Conservation (phyloP, 495 filamentous ascomycete genomes). For the Margaritispora aquatica region DNA sequence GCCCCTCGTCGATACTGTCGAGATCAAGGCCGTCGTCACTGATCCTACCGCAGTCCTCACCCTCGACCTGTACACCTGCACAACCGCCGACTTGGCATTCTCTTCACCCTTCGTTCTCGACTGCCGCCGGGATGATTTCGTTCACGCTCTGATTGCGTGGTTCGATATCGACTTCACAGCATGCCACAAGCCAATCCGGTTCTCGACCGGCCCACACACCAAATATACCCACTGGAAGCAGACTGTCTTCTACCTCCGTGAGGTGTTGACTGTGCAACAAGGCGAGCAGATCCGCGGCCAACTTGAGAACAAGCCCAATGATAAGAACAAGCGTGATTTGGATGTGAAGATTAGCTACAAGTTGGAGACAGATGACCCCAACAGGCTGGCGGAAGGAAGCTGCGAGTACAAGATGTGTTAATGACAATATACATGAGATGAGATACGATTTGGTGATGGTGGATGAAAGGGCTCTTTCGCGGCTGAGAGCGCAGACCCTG, state of each 20-base stretch:
- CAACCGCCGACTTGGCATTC: constrained; percentile 59
- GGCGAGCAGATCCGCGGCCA: constrained; percentile 66
- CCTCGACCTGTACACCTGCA: constrained; percentile 67
- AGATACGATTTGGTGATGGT: not conserved
- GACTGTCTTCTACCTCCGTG: constrained; percentile 83
- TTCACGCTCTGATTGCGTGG: constrained; percentile 95
- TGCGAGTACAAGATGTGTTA: constrained; percentile 89
- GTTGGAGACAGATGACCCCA: constrained; percentile 67
- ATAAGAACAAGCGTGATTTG: constrained; percentile 88
- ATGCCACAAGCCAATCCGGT: constrained; percentile 80
- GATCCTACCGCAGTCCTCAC: constrained; percentile 61
- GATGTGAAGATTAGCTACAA: constrained; percentile 85
- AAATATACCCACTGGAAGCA: constrained; percentile 96
- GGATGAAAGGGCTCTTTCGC: constrained; percentile 19
- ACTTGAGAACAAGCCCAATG: constrained; percentile 80
- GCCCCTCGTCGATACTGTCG: constrained; percentile 65
- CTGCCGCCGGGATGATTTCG: constrained; percentile 75
- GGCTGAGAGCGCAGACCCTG: constrained; percentile 28
- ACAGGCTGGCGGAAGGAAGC: constrained; percentile 57
- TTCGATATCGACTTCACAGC: constrained; percentile 98
- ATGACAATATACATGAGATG: not conserved
- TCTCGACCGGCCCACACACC: constrained; percentile 83
- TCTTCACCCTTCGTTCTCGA: constrained; percentile 57
- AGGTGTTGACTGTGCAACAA: constrained; percentile 77
- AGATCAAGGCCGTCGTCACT: constrained; percentile 69